Evolutionary conservation across 1,139 yeast genomes (phyloP).

Genomic region (Kodamaea ohmeri): DNA sequence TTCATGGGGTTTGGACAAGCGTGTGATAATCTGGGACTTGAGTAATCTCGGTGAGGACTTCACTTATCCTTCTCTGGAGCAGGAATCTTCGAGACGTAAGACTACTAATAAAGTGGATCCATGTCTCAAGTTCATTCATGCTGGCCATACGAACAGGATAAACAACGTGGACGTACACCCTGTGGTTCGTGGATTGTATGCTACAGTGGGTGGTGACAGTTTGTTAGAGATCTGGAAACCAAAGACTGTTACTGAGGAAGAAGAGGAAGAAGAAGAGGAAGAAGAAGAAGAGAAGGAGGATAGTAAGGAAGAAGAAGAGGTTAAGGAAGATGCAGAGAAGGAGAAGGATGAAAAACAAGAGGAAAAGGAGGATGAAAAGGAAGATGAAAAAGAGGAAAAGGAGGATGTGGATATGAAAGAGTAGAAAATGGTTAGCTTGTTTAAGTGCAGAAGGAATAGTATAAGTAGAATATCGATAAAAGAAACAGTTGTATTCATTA

Average conservation of each 20-base stretch:
- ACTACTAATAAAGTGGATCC: constrained; percentile 49
- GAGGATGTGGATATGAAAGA: background rate
- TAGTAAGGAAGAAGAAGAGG: constrained; percentile 6
- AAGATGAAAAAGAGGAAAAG: background rate
- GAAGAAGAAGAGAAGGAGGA: constrained; percentile 27
- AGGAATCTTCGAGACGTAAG: constrained; percentile 27
- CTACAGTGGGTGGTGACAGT: constrained; percentile 53
- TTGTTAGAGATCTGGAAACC: constrained; percentile 56
- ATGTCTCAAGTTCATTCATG: constrained; percentile 56
- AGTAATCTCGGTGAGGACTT: constrained; percentile 45
- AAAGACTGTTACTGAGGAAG: constrained; percentile 38
- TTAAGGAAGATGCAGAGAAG: background rate
- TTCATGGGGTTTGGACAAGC: constrained; percentile 51
- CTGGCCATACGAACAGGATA: constrained; percentile 56
- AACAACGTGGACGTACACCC: constrained; percentile 54
- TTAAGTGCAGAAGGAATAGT: too few species aligned
- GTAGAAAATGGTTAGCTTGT: too few species aligned
- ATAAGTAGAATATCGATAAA: too few species aligned
- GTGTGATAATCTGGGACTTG: constrained; percentile 53
- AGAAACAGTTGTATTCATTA: too few species aligned
- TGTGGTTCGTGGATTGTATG: constrained; percentile 35
- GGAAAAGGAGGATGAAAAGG: background rate
- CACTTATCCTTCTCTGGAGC: constrained; percentile 30
- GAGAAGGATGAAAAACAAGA: background rate
- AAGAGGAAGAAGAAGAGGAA: constrained; percentile 40